Evolutionary conservation across 1,284 basidiomycete species (phyloP), one percentile per base, ranked within the genome.

Genomic region (Sanghuangporus baumii): DNA sequence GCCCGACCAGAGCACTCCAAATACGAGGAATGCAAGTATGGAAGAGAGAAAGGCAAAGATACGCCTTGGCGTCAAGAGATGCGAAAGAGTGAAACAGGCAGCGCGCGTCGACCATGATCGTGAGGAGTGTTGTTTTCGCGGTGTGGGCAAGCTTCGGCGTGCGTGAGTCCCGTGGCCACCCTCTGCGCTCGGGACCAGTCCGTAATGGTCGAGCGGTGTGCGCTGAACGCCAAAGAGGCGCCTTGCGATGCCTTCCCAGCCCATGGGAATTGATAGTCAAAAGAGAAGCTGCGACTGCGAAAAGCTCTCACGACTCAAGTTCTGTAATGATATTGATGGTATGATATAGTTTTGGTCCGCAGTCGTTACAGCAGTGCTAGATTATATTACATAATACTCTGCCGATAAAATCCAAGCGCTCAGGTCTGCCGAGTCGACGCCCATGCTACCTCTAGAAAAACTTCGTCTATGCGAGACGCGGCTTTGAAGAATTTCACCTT

Each of bases 1-100:
- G 2, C 78, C 78, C 54, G 73, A 76, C 64, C 69, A 71, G 16
- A 79, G 66, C 18, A 79, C 63, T 14, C 67, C 73, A 2, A 77
- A 16, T 26, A 73, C 41, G 23, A 72, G 37, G 36, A 78, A 16
- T n/a, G 75, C 31, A 0, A 71, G 71, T 8, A 69, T 43, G 31
- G 67, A 67, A 6, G 71, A 50, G 55, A 76, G 31, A n/a, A 65
- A 66, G 16, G 70, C 6, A 5, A 72, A 43, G 1, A 71, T 20
- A 2, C 75, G 72, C 2, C 74, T 71, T 16, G 72, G 61, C 0
- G 72, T 69, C 63, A 69, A 63, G 23, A 63, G 41, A 23, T 67
- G 66, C 8, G n/a, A 20, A 37, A 58, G 61, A 18, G 55, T 26
- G 11, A 65, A 64, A 36, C 59, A 34, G 20, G 67, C 3, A 16